phyloP scores from a whole-genome alignment of 352 stramenopile species.

The Phytopythium aichiense region DNA sequence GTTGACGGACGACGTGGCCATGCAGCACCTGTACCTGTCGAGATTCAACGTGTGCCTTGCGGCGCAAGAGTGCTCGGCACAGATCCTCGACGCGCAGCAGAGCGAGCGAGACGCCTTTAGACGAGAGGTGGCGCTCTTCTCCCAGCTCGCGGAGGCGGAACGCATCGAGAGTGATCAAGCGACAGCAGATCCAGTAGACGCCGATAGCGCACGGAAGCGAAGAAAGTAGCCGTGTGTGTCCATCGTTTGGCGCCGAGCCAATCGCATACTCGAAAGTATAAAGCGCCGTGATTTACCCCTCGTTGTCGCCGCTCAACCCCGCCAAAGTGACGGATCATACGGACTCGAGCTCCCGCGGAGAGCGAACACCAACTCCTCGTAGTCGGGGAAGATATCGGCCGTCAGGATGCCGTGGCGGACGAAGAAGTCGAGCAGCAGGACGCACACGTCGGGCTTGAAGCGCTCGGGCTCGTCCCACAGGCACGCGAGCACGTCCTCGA shows the following conservation, averaged over 20 bases:
- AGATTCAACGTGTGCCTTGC: constrained; percentile 74
- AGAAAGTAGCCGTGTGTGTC: constrained; percentile 37
- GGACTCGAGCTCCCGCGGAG: constrained; percentile 22
- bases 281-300: background rate
- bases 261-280: background rate
- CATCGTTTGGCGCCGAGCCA: background rate
- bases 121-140: constrained; percentile 52
- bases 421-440: constrained; percentile 64
- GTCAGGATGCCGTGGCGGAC: constrained; percentile 60
- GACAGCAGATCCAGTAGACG: constrained; percentile 13
- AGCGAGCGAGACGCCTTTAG: constrained; percentile 61
- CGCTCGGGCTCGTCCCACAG: constrained; percentile 41
- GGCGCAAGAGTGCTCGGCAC: constrained; percentile 43
- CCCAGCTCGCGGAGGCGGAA: constrained; percentile 23
- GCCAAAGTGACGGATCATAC: constrained; percentile 16
- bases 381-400: constrained; percentile 47
- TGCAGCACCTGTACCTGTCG: constrained; percentile 57
- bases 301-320: background rate
- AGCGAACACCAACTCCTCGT: constrained; percentile 32
- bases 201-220: constrained; percentile 31
- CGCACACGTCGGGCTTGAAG: constrained; percentile 72
- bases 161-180: constrained; percentile 9
- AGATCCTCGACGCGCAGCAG: constrained; percentile 38
- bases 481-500: constrained; percentile 28
- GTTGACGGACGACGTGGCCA: constrained; percentile 63